Base-by-base conservation (phyloP, 768 basidiomycete species). In the Boletus insuetus region DNA sequence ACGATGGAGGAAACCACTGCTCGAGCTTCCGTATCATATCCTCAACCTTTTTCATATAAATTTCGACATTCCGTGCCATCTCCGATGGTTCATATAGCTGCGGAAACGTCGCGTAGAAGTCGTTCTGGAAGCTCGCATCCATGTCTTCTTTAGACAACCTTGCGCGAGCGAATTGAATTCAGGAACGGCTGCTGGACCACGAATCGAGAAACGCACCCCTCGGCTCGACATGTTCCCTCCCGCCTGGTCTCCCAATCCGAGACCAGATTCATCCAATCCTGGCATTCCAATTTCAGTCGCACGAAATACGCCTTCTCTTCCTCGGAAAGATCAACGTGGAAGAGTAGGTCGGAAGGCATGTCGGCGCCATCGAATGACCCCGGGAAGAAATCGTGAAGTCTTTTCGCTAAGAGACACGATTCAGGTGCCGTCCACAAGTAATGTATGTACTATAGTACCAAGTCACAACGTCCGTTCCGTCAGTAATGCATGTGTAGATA, bases 361-460 rank as follows among this genome's bases (percentile, higher is more conserved):
- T 58, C 20, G 3, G 29, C 1, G 19, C 51, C 59, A 9, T 51
- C 34, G 2, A 72, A 31, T n/a, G 56, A 69, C 8, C 65, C 66
- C 9, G 69, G 70, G 37, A 71, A 72, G 43, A 67, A 63, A 48
- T 70, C 60, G 6, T 67, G 62, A 31, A 70, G 52, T 20, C 51
- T 46, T 37, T 54, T 54, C 17, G 42, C 47, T 0, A 71, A 41
- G 10, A 69, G 51, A 53, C 56, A 67, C 26, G 65, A 64, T 41
- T 71, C 70, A 5, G 67, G 63, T 11, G 67, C 56, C 1, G 61
- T 62, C 69, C 63, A 61, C 52, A 70, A 51, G 46, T 70, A 61
- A 52, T 72, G 61, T 1, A 72, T 54, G 20, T 72, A 60, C 69
- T 70, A 41, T 6, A 14, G 5, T 26, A 12, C 34, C n/a, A 38